A percentile compares a stretch with the other conserved stretches of the same genome.
Evolutionary conservation across 352 stramenopile species (phyloP).

Genomic region (Lagenidium sp.): DNA sequence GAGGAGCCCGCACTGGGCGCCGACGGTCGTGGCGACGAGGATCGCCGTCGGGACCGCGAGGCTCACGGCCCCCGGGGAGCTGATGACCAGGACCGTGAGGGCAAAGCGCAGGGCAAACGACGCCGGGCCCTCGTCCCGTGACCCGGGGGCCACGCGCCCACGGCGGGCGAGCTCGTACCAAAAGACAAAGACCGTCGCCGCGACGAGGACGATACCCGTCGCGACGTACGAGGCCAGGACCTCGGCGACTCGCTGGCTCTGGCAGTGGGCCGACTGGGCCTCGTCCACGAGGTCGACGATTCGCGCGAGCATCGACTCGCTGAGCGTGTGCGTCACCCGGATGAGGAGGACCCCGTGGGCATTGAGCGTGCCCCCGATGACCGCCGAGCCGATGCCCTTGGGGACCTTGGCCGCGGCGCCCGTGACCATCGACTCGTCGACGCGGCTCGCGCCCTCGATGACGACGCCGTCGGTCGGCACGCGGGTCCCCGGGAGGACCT

Average conservation of each 20-base stretch:
- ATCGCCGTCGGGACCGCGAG: constrained; percentile 67
- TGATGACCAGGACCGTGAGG: constrained; percentile 75
- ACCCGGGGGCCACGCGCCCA: constrained; percentile 22
- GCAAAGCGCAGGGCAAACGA: constrained; percentile 71
- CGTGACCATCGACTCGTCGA: constrained; percentile 78
- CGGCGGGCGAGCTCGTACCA: constrained; percentile 57
- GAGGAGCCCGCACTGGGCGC: constrained; percentile 68
- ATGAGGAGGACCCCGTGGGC: constrained; percentile 54
- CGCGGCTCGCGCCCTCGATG: constrained; percentile 43
- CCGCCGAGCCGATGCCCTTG: constrained; percentile 41
- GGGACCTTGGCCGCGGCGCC: constrained; percentile 58
- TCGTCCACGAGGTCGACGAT: constrained; percentile 71
- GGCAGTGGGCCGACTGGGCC: constrained; percentile 51
- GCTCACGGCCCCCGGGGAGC: constrained; percentile 68
- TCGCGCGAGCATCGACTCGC: constrained; percentile 66
- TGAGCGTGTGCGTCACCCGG: constrained; percentile 61
- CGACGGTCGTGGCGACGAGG: constrained; percentile 73
- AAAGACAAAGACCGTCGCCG: constrained; percentile 48
- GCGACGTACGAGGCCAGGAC: constrained; percentile 63
- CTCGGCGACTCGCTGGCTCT: constrained; percentile 58
- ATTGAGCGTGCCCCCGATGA: constrained; percentile 71
- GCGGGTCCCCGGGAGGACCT: constrained; percentile 54
- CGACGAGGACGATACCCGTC: constrained; percentile 59
- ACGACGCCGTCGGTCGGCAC: constrained; percentile 71
- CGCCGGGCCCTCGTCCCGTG: constrained; percentile 44